A percentile compares a stretch with the other conserved stretches of the same genome.
Evolutionary conservation across 2,329 filamentous ascomycete genomes (phyloP).

Genomic region (Colletotrichum lentis): DNA sequence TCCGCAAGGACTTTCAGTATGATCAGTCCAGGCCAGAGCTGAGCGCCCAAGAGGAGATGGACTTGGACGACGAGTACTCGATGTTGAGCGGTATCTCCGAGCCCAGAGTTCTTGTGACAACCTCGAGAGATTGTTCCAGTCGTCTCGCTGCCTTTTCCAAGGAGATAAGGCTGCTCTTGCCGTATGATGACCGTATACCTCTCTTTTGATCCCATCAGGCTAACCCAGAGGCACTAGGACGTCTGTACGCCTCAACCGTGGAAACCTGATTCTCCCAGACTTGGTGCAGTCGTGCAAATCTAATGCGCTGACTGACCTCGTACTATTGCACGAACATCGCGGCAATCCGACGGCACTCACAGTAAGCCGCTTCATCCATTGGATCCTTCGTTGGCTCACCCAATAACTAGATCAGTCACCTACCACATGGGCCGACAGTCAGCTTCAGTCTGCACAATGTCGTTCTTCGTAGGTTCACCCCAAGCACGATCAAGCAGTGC

Average conservation of each 20-base stretch:
- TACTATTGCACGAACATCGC: slow-evolving; percentile 90
- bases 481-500: neutral
- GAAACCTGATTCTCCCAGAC: slow-evolving; percentile 87
- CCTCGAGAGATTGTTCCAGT: slow-evolving; percentile 85
- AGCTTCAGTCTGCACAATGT: slow-evolving; percentile 94
- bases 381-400: slow-evolving; percentile 78
- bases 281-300: slow-evolving; percentile 83
- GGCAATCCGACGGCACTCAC: slow-evolving; percentile 91
- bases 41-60: slow-evolving; percentile 72
- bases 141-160: slow-evolving; percentile 91
- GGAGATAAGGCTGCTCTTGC: slow-evolving; percentile 80
- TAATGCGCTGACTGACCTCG: slow-evolving; percentile 81
- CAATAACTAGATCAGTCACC: slow-evolving; percentile 67
- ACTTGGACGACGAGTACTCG: slow-evolving; percentile 88
- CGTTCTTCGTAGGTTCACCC: slow-evolving; percentile 64
- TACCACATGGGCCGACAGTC: slow-evolving; percentile 81
- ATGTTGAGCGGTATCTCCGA: slow-evolving; percentile 91
- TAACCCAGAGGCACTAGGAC: slow-evolving; percentile 64
- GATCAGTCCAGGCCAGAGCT: slow-evolving; percentile 82
- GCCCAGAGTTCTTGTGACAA: slow-evolving; percentile 68
- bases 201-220: slow-evolving; percentile 64
- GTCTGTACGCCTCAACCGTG: slow-evolving; percentile 86
- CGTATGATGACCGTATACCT: slow-evolving; percentile 49
- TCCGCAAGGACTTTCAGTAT: slow-evolving; percentile 91
- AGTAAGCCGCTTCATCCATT: slow-evolving; percentile 58